Evolutionary conservation across 345 rosid species (phyloP).

Genomic region (Ceriops zippeliana): DNA sequence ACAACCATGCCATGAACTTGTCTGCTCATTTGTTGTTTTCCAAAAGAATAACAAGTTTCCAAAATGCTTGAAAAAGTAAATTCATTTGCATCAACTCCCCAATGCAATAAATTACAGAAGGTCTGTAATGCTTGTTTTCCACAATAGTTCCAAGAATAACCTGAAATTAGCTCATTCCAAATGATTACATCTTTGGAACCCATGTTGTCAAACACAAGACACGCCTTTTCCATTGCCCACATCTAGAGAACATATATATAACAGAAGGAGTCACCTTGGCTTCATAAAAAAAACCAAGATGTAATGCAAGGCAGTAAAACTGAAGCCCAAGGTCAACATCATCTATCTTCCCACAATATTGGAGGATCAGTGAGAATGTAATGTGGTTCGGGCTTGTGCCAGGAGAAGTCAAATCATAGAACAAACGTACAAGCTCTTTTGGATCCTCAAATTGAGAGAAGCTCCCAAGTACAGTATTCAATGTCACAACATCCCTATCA

Average conservation of each 20-base stretch:
- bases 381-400: slow-evolving; percentile 29
- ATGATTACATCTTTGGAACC: slow-evolving; percentile 10
- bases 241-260: slow-evolving; percentile 34
- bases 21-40: slow-evolving; percentile 20
- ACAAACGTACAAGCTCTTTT: slow-evolving; percentile 19
- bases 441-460: slow-evolving; percentile 18
- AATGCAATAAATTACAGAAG: slow-evolving; percentile 17
- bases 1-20: slow-evolving; percentile 31
- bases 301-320: slow-evolving; percentile 29
- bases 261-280: slow-evolving; percentile 24
- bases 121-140: slow-evolving; percentile 20
- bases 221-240: slow-evolving; percentile 29
- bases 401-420: slow-evolving; percentile 21
- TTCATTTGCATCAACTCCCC: slow-evolving; percentile 22
- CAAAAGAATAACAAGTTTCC: slow-evolving; percentile 30
- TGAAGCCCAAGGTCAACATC: slow-evolving; percentile 35
- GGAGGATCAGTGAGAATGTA: slow-evolving; percentile 32
- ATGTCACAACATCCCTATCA: slow-evolving; percentile 34
- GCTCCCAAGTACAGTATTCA: slow-evolving; percentile 36
- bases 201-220: slow-evolving; percentile 18
- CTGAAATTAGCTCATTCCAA: slow-evolving; percentile 41
- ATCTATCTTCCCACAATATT: slow-evolving; percentile 30
- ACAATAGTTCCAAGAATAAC: slow-evolving; percentile 20
- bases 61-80: slow-evolving; percentile 28
- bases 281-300: slow-evolving; percentile 25